Evolutionary conservation across 2,329 filamentous ascomycete genomes (phyloP).

Genomic region (Botrytis pseudocinerea): DNA sequence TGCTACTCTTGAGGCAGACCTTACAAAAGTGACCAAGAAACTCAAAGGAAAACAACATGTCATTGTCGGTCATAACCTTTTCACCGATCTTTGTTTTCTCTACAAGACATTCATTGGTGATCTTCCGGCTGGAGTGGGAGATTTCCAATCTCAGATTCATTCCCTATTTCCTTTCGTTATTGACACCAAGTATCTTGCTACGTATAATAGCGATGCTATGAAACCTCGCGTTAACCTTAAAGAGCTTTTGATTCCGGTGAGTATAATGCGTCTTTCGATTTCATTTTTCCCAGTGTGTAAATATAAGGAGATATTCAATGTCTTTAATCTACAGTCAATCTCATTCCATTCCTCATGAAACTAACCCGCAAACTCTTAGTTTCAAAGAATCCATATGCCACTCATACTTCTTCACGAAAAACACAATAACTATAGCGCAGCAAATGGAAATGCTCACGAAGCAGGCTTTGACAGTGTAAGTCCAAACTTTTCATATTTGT

Average conservation of each 20-base stretch:
- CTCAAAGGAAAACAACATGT: slow-evolving; percentile 42
- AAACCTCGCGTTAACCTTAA: slow-evolving; percentile 50
- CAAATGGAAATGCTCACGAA: slow-evolving; percentile 47
- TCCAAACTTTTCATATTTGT: not conserved
- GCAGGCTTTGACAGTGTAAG: slow-evolving; percentile 59
- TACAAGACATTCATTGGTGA: slow-evolving; percentile 61
- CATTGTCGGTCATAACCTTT: slow-evolving; percentile 65
- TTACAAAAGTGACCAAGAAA: slow-evolving; percentile 29
- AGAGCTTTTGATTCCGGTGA: slow-evolving; percentile 46
- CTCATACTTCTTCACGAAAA: slow-evolving; percentile 43
- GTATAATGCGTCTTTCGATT: not conserved
- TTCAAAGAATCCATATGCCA: slow-evolving; percentile 46
- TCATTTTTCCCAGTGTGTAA: not conserved
- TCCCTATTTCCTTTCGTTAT: slow-evolving; percentile 51
- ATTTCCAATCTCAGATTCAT: slow-evolving; percentile 54
- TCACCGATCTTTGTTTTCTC: slow-evolving; percentile 64
- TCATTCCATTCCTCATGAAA: not conserved
- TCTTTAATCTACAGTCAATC: not conserved
- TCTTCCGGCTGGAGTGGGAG: slow-evolving; percentile 54
- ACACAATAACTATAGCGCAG: slow-evolving; percentile 38
- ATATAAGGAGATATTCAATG: not conserved
- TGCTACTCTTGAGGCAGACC: slow-evolving; percentile 33
- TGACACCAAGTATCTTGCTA: slow-evolving; percentile 62
- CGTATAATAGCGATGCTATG: slow-evolving; percentile 38
- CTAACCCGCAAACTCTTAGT: slow-evolving; percentile 12